A percentile compares a stretch with the other conserved stretches of the same genome.
Conservation (phyloP, 106 monocot genomes). For the Dendrobium nobile region DNA sequence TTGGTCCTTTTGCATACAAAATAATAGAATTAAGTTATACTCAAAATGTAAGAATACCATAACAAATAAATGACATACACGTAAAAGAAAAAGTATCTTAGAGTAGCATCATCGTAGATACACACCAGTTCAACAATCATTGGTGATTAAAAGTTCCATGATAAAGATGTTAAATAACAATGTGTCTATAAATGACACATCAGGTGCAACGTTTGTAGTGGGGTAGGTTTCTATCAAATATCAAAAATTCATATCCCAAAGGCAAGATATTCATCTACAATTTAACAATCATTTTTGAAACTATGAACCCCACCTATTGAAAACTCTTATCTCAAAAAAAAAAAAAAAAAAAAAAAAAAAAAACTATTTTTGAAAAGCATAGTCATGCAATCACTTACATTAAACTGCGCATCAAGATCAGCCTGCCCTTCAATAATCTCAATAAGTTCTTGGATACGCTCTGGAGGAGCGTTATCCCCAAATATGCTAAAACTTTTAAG, state of each 20-base stretch:
- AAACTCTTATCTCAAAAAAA: not conserved
- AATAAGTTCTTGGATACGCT: constrained; percentile 83
- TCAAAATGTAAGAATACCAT: not conserved
- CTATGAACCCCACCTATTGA: not conserved
- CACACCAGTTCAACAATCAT: constrained; percentile 1
- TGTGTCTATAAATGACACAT: not conserved
- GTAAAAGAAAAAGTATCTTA: not conserved
- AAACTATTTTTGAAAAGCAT: not conserved
- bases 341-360: not conserved
- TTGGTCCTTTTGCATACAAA: not conserved
- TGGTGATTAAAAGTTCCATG: not conserved
- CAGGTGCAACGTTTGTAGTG: not conserved
- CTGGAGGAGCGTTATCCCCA: constrained; percentile 64
- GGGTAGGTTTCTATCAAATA: not conserved
- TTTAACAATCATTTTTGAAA: not conserved
- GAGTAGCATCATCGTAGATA: not conserved
- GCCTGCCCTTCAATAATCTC: constrained; percentile 96
- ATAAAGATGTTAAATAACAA: not conserved
- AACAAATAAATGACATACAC: not conserved
- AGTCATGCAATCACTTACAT: constrained; percentile 46
- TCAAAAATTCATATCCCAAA: not conserved
- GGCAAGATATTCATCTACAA: not conserved
- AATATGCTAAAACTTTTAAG: constrained; percentile 88
- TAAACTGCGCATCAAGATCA: constrained; percentile 91
- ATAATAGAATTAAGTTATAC: not conserved